Base-by-base conservation (phyloP, 2,329 filamentous ascomycete species). In the Fusarium sacchari region DNA sequence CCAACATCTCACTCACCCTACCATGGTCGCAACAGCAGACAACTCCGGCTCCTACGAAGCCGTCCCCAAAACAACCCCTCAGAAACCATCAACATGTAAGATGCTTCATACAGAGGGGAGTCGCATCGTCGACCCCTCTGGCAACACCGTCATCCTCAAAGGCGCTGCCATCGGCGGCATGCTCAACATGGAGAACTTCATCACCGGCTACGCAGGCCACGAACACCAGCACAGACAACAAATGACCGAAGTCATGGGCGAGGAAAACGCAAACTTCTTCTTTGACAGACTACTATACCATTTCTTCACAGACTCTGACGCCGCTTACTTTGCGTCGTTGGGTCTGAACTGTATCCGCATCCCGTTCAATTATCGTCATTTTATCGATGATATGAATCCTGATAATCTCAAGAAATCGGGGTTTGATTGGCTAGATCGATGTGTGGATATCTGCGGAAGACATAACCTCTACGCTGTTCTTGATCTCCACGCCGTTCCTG, bases 361-460 rank as follows among this genome's bases (percentile, higher is more conserved):
- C 6, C 88, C 89, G 0, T 90, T 91, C 80, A 91, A 91, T 76
- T 90, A 90, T 74, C 85, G 86, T 2, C 86, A 89, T 72, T 88
- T 88, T 40, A 85, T 87, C 65, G 86, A 89, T 67, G 85, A 88
- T 61, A 82, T 85, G 80, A 85, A 87, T 65, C 87, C 87, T 0
- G 76, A 82, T 12, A 83, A 86, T 1, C 76, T 88, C 15, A 88
- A 87, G 71, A 75, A 82, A 20, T 80, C 81, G 14, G 87, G 87
- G 0, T 88, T 88, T 71, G 83, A 85, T 67, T 83, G 84, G 52
- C 74, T 88, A 3, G 87, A 89, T 69, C 80, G 84, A 18, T 82
- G 87, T 3, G 80, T 89, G 10, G 80, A 87, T 3, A 79, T 87
- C 62, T 86, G 84, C 47, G 79, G 79, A 3, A 79, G 81, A 37